phyloP scores from a whole-genome alignment of 768 basidiomycete genomes.

The Russula ochroleuca region DNA sequence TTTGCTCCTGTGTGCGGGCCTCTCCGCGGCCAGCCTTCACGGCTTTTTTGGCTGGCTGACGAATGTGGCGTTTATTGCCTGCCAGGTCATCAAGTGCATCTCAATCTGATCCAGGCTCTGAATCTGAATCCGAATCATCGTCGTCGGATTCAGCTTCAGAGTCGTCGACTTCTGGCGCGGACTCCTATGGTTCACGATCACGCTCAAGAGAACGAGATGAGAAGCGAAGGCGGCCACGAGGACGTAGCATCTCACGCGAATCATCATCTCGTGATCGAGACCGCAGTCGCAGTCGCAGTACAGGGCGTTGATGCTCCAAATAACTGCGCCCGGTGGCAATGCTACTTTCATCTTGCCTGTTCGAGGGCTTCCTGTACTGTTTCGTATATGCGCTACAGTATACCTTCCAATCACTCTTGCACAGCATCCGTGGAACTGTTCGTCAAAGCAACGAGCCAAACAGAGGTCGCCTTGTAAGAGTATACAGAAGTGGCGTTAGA shows the following conservation, averaged over 20 bases:
- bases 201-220: slow-evolving; percentile 43
- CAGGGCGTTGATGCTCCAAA: slow-evolving; percentile 9
- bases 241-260: slow-evolving; percentile 23
- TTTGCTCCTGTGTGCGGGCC: slow-evolving; percentile 11
- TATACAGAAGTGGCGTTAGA: neutral
- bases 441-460: neutral
- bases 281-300: slow-evolving; percentile 9
- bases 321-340: neutral
- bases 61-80: neutral
- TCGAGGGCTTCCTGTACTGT: neutral
- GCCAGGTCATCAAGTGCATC: slow-evolving; percentile 19
- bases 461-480: neutral
- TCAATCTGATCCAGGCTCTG: neutral
- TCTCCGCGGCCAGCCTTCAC: slow-evolving; percentile 24
- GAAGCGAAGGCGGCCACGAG: slow-evolving; percentile 37
- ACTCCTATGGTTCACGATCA: slow-evolving; percentile 35
- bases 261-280: slow-evolving; percentile 22
- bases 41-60: neutral
- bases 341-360: slow-evolving; percentile 1
- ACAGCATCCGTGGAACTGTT: neutral
- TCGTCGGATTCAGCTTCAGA: slow-evolving; percentile 46
- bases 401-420: neutral
- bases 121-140: slow-evolving; percentile 31
- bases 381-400: neutral
- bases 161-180: slow-evolving; percentile 46